Base-by-base conservation (phyloP, 805 yeast genomes). In the Blastobotrys parvus region DNA sequence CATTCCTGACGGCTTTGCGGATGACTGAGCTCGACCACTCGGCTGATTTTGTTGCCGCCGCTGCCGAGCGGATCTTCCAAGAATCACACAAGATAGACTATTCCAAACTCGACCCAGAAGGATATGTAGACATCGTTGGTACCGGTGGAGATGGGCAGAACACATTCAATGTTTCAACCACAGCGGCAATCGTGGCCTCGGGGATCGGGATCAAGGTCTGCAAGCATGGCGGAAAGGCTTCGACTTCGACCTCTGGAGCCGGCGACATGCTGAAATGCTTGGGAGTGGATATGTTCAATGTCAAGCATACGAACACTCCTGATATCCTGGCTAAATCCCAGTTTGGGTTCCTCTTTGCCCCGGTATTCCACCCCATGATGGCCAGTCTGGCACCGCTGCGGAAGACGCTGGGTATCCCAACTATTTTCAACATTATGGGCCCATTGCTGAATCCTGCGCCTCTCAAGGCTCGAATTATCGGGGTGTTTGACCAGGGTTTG, bases 71-170 rank as follows among this genome's bases (percentile, higher is more conserved):
- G 1, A 75, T 90, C 20, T 65, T 84, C 47, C 75, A 77, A 53
- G 74, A 72, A 32, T 61, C 67, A 17, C 43, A 44, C 21, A 46
- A 47, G 21, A 43, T 63, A 21, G 57, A 54, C 37, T 32, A 7
- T 4, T 19, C 46, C 11, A 35, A 30, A 8, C 37, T 48, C 3
- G 42, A 44, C 25, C 45, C 64, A 1, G 62, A 60, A 1, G 82
- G 82, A 0, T 82, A 74, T 52, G 70, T 82, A 4, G 99, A 92
- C 61, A 85, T 92, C 23, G 99, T 92, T 4, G 99, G 99, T 1
- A 92, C 99, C 0, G 99, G 99, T 21, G 99, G 99, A 13, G 99
- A 92, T 59, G 96, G 96, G 1, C 95, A 92, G 58, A 82, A 92
- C 59, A 92, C 99, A 0, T 92, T 92, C 67, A 92, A 92, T 54